Conservation (phyloP, 2,329 filamentous ascomycete species). For the Simplicillium sp. region DNA sequence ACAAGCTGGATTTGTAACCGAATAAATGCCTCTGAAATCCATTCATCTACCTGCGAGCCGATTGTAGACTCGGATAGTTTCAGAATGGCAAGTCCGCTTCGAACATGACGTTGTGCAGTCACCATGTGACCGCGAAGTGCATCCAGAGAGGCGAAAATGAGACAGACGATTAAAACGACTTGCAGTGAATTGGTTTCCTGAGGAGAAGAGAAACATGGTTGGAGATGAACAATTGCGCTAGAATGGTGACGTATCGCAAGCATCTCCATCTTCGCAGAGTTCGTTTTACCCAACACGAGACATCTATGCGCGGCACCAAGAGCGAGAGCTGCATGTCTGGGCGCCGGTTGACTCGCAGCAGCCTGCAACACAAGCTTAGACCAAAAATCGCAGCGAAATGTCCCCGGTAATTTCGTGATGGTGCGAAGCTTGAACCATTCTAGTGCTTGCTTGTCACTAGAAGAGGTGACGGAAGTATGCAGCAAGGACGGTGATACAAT, state of each 20-base stretch:
- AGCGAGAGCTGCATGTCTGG: constrained; percentile 29
- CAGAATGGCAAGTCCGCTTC: constrained; percentile 28
- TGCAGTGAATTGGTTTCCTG: constrained; percentile 18
- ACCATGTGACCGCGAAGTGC: constrained; percentile 24
- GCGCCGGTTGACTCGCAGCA: constrained; percentile 23
- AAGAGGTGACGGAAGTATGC: background rate
- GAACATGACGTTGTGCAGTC: constrained; percentile 28
- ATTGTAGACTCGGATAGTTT: constrained; percentile 10
- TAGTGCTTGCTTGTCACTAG: constrained; percentile 21
- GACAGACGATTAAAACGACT: constrained; percentile 26
- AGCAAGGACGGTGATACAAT: background rate
- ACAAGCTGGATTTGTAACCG: constrained; percentile 17
- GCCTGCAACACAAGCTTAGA: constrained; percentile 24
- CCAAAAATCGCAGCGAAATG: constrained; percentile 28
- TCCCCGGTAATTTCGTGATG: constrained; percentile 23
- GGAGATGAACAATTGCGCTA: too few relatives aligned
- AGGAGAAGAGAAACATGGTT: too few relatives aligned
- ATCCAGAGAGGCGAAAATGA: constrained; percentile 24
- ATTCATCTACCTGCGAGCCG: constrained; percentile 21
- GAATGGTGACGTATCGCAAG: too few relatives aligned
- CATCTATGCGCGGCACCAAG: constrained; percentile 23
- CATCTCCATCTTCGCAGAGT: too few relatives aligned
- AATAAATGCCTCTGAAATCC: constrained; percentile 31
- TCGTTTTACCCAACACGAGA: constrained; percentile 7
- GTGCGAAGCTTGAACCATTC: constrained; percentile 34